Evolutionary conservation across 164 flowering plant species (phyloP), one percentile per base, ranked within the genome.

Genomic region (Annona squamosa): DNA sequence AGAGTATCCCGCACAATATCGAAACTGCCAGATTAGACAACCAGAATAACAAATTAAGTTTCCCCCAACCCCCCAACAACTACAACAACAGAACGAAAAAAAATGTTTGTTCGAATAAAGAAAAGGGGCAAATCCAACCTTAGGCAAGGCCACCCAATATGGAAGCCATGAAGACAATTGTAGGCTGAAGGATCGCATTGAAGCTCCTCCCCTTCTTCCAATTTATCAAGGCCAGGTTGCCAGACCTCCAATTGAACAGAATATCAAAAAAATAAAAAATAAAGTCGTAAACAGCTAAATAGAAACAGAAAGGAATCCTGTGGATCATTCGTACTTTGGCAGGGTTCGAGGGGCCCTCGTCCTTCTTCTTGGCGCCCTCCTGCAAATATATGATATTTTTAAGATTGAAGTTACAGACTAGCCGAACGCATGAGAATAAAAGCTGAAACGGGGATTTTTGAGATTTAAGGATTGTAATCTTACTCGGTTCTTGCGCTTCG

Each of bases 171-270:
- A 26, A 91, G 92, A 7, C 91, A 91, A 75, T 92, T 87, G 74
- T 94, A 94, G 5, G 93, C 96, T 65, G 97, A 82, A 19, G 89
- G 89, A 65, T 94, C 99, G 72, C 97, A 92, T 79, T 90, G 89
- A 65, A 91, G 92, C 86, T 90, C 98, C 79, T 92, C 99, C 13
- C 87, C 99, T 77, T 95, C 98, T 77, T 90, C 98, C 69, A 96
- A 71, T 70, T 84, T 83, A 72, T 96, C 99, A 6, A 96, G 94
- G 0, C 99, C 98, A 1, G 99, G 97, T 75, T 86, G 93, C 98
- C 98, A 96, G 6, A 76, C 78, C 78, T 76, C 64, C 19, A 9
- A 46, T 47, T 5, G 63, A 48, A 2, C 7, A 47, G 1, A 13
- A 73, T 45, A 9, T 41, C 18, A 16, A 17, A 12, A 2, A 43